Conservation (phyloP, 768 basidiomycete species). For the Pholiota molesta region DNA sequence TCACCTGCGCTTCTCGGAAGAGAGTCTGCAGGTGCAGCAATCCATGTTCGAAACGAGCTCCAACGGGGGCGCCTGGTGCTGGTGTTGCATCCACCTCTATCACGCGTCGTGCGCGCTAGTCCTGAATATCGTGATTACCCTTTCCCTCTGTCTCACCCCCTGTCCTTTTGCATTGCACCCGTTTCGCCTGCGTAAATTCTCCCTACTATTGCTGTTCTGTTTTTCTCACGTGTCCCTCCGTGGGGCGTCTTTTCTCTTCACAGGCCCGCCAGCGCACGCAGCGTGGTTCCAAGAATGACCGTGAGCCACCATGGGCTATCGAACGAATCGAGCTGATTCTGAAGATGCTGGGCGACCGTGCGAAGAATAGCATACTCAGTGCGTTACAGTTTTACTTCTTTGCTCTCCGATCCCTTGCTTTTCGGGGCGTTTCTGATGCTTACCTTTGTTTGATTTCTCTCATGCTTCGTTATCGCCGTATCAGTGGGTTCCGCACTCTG, state of each 20-base stretch:
- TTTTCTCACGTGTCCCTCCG: slow-evolving; percentile 14
- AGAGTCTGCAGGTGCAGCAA: slow-evolving; percentile 68
- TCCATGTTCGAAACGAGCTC: slow-evolving; percentile 81
- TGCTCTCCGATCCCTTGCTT: slow-evolving; percentile 12
- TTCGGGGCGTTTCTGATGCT: slow-evolving; percentile 12
- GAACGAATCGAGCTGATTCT: slow-evolving; percentile 46
- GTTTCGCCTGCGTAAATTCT: slow-evolving; percentile 2
- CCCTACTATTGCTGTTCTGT: slow-evolving; percentile 1
- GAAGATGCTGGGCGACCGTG: slow-evolving; percentile 50
- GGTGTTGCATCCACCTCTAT: slow-evolving; percentile 72
- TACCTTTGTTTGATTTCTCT: slow-evolving; percentile 10
- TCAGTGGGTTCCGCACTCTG: slow-evolving; percentile 61
- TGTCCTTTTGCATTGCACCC: slow-evolving; percentile 2
- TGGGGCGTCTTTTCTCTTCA: slow-evolving; percentile 17
- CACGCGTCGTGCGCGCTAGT: slow-evolving; percentile 71
- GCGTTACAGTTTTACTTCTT: slow-evolving; percentile 24
- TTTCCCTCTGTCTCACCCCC: slow-evolving; percentile 11
- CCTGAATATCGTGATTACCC: slow-evolving; percentile 58
- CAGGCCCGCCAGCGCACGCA: slow-evolving; percentile 44
- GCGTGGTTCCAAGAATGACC: slow-evolving; percentile 36
- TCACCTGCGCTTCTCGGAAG: slow-evolving; percentile 70
- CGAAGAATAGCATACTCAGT: slow-evolving; percentile 51
- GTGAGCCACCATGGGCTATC: slow-evolving; percentile 43
- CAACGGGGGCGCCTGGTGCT: slow-evolving; percentile 82
- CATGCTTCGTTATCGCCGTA: slow-evolving; percentile 16